Evolutionary conservation across 768 basidiomycete species (phyloP), one percentile per base, ranked within the genome.

Genomic region (Floccularia luteovirens): DNA sequence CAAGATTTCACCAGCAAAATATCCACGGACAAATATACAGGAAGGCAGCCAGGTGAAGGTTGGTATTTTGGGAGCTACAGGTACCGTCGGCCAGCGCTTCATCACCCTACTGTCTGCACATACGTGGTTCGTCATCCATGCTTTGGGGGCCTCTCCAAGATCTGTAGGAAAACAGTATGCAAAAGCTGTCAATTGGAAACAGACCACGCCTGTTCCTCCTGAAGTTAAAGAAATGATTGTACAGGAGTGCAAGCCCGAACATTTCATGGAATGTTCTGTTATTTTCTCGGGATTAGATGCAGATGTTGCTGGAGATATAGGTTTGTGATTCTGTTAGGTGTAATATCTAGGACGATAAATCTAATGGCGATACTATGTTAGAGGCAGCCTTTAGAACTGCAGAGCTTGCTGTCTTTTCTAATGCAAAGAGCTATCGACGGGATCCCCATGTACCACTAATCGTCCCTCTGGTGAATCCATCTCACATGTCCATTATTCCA

Each of bases 271-370:
- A 6, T 97, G 93, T 57, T 73, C 74, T 7, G 69, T 98, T 45
- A 75, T 98, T 30, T 99, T 99, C 61, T 93, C 90, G 0, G 96
- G 96, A n/a, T 64, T 99, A 43, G 96, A 98, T 62, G 79, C 85
- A 13, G 91, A 96, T 54, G 93, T 81, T 21, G 94, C 94, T 23
- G 91, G 93, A 8, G 88, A 93, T 10, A 92, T 98, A 58, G 94
- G 94, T 93, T 53, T 43, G 63, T 51, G 24, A 41, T 22, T 24
- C 20, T 14, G 24, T n/a, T 20, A n/a, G 14, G n/a, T n/a, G n/a
- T n/a, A n/a, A n/a, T n/a, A n/a, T n/a, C n/a, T n/a, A n/a, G n/a
- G n/a, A n/a, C n/a, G n/a, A n/a, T n/a, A n/a, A n/a, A n/a, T n/a
- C n/a, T 14, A 14, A 30, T 30, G 10, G 10, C 27, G 27, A 30